Evolutionary conservation across 192 early-diverging fungal species (phyloP).

Genomic region (Gigaspora rosea): DNA sequence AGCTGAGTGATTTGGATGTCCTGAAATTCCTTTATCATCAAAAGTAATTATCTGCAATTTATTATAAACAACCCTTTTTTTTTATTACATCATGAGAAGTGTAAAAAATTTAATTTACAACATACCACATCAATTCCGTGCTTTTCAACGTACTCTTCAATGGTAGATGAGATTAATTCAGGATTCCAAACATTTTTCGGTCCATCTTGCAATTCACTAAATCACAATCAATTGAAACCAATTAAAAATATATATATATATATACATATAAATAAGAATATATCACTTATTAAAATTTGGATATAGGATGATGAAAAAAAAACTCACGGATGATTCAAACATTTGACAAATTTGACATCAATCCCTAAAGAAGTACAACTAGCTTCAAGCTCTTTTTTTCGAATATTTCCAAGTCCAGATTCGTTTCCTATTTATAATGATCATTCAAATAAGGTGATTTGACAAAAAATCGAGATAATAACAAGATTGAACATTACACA

Average conservation of each 20-base stretch:
- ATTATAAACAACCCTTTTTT: slow-evolving; percentile 2
- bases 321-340: slow-evolving; percentile 64
- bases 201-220: slow-evolving; percentile 61
- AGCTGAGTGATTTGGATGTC: slow-evolving; percentile 87
- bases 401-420: slow-evolving; percentile 60
- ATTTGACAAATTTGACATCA: slow-evolving; percentile 44
- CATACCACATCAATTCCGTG: slow-evolving; percentile 64
- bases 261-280: neutral
- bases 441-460: too few species aligned
- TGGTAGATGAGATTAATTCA: slow-evolving; percentile 57
- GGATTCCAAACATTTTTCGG: slow-evolving; percentile 65
- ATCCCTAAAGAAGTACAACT: slow-evolving; percentile 68
- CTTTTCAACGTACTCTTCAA: slow-evolving; percentile 61
- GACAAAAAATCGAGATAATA: too few species aligned
- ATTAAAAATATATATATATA: neutral
- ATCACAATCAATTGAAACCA: slow-evolving; percentile 15
- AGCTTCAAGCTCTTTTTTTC: slow-evolving; percentile 63
- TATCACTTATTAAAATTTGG: neutral
- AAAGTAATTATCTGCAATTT: slow-evolving; percentile 79
- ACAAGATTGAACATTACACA: neutral
- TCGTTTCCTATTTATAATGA: slow-evolving; percentile 59
- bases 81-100: neutral
- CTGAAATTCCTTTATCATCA: slow-evolving; percentile 85
- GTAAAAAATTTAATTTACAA: neutral
- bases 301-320: too few species aligned